phyloP scores from a whole-genome alignment of 139 green algal species.

The Medakamo hakoo region DNA sequence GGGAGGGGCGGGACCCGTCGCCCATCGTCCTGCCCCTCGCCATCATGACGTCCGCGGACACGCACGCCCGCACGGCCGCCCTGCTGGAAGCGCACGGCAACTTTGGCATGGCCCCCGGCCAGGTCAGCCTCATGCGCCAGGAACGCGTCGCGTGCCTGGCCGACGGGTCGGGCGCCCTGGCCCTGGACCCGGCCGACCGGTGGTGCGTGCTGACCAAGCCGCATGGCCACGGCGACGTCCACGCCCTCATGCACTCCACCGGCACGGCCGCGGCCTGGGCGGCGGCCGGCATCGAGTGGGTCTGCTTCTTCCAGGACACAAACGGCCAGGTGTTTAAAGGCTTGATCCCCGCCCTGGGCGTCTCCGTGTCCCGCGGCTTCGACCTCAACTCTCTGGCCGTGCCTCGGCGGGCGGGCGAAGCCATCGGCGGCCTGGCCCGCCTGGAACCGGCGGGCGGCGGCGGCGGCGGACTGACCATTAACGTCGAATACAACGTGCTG shows the following conservation, averaged over 20 bases:
- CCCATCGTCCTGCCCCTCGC: constrained; percentile 55
- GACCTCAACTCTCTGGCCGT: constrained; percentile 91
- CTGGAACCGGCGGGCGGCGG: constrained; percentile 12
- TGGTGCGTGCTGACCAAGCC: constrained; percentile 85
- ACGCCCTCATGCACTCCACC: constrained; percentile 70
- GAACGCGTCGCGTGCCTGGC: constrained; percentile 93
- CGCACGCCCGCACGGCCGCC: constrained; percentile 58
- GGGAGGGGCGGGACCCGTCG: too few relatives aligned
- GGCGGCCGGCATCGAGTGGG: constrained; percentile 64
- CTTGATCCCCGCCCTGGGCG: constrained; percentile 43
- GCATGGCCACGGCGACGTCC: constrained; percentile 96
- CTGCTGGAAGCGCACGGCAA: constrained; percentile 69
- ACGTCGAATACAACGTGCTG: constrained; percentile 99
- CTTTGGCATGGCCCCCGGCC: constrained; percentile 62
- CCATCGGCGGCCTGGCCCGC: constrained; percentile 74
- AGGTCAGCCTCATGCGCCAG: constrained; percentile 87
- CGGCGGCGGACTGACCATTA: constrained; percentile 60
- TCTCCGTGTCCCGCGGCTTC: constrained; percentile 47
- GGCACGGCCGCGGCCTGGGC: constrained; percentile 52
- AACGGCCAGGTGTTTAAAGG: constrained; percentile 88
- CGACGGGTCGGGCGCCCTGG: constrained; percentile 75
- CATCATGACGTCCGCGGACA: constrained; percentile 98
- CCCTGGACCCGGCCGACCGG: constrained; percentile 49
- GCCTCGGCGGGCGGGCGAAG: constrained; percentile 82
- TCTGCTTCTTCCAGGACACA: constrained; percentile 98